A percentile compares a stretch with the other conserved stretches of the same genome.
phyloP scores from a whole-genome alignment of 805 yeast species.

The Saccharomycopsis sp. region DNA sequence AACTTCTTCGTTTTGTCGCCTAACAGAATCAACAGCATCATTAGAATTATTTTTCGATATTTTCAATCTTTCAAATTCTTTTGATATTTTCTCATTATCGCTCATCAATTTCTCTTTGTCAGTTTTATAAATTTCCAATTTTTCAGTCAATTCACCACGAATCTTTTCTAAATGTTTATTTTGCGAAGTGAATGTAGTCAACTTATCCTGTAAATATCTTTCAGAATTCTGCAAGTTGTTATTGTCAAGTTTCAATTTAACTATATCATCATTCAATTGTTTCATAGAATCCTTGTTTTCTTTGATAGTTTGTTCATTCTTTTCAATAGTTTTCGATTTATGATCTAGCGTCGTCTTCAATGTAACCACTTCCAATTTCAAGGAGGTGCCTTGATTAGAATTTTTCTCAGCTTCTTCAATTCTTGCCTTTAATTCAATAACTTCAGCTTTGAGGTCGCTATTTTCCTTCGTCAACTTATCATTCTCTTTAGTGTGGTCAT shows the following conservation, averaged over 20 bases:
- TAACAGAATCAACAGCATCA: constrained; percentile 42
- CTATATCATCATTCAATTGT: constrained; percentile 32
- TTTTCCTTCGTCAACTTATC: constrained; percentile 33
- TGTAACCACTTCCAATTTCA: constrained; percentile 43
- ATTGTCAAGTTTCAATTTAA: constrained; percentile 35
- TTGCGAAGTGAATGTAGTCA: constrained; percentile 27
- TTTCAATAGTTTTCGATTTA: constrained; percentile 37
- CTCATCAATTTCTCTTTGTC: constrained; percentile 32
- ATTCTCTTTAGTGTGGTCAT: constrained; percentile 22
- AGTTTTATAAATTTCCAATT: constrained; percentile 28
- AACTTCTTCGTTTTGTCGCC: constrained; percentile 68
- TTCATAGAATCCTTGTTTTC: constrained; percentile 35
- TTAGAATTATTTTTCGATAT: constrained; percentile 33
- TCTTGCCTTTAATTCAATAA: constrained; percentile 30
- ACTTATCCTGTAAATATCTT: constrained; percentile 30
- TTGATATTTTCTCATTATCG: constrained; percentile 37
- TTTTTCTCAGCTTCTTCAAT: constrained; percentile 7
- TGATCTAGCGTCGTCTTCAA: constrained; percentile 37
- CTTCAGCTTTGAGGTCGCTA: constrained; percentile 34
- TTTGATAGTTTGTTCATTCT: constrained; percentile 32
- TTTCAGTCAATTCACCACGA: constrained; percentile 26
- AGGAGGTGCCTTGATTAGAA: constrained; percentile 35
- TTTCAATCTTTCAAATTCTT: constrained; percentile 33
- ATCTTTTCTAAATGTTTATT: constrained; percentile 34
- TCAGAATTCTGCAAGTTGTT: constrained; percentile 34